Percentiles rank a stretch among this genome's conserved stretches.
phyloP scores from a whole-genome alignment of 305 asterid genomes.

The Coffea humblotiana region DNA sequence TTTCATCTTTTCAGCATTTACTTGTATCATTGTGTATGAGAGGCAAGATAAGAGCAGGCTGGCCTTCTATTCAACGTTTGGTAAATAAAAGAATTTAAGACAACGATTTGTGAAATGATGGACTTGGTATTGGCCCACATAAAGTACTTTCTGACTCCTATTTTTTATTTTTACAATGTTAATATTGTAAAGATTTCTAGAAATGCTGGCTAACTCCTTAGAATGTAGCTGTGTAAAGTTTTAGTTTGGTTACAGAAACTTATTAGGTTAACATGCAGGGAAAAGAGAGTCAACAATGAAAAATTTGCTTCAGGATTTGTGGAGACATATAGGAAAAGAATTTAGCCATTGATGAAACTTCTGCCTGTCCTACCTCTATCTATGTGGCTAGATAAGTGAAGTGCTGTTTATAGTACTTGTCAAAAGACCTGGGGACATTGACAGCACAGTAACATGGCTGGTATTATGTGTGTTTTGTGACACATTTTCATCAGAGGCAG shows the following conservation, averaged over 20 bases:
- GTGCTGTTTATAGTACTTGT: background rate
- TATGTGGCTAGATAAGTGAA: background rate
- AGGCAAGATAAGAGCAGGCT: background rate
- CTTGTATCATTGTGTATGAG: background rate
- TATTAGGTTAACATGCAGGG: background rate
- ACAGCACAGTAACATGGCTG: background rate
- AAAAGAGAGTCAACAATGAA: background rate
- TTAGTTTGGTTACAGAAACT: background rate
- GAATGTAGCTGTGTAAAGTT: background rate
- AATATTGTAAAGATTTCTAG: background rate
- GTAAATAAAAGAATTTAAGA: too few species aligned
- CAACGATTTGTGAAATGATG: background rate
- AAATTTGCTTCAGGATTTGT: background rate
- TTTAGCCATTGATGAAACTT: background rate
- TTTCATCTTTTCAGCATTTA: background rate
- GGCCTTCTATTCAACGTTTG: background rate
- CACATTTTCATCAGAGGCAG: background rate
- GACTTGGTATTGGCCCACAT: background rate
- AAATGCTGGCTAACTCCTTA: background rate
- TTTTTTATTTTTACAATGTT: background rate
- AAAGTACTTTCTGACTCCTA: background rate
- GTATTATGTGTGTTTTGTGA: background rate
- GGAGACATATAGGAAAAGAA: constrained; percentile 11
- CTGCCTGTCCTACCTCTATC: background rate
- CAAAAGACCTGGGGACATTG: background rate